Conservation (phyloP, 78 protist species). For the Creolimax fragrantissima region DNA sequence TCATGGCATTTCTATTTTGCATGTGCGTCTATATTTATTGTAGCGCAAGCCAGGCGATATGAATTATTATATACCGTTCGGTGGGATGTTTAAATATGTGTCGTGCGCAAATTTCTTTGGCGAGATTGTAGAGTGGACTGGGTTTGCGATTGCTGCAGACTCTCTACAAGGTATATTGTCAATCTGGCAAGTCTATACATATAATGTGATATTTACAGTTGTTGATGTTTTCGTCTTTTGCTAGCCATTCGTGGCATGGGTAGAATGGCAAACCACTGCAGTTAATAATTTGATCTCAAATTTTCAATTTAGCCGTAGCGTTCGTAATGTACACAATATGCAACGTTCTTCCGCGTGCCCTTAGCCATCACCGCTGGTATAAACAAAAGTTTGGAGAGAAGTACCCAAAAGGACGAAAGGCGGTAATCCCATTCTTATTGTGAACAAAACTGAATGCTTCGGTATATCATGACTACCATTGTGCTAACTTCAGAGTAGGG, state of each 20-base stretch:
- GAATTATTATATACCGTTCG: constrained; percentile 36
- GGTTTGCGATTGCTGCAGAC: constrained; percentile 41
- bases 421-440: constrained; percentile 41
- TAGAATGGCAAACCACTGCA: neutral
- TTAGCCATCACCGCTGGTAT: constrained; percentile 52
- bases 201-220: neutral
- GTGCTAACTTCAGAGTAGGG: too few species aligned
- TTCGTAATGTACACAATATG: constrained; percentile 18
- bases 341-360: constrained; percentile 53
- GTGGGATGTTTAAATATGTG: constrained; percentile 50
- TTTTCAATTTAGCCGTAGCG: neutral
- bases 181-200: neutral
- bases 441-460: neutral
- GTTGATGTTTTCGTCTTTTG: neutral
- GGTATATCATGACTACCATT: too few species aligned
- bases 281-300: neutral
- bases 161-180: neutral
- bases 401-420: constrained; percentile 39
- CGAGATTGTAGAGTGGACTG: constrained; percentile 59
- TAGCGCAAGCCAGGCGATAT: neutral
- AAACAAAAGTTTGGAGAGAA: constrained; percentile 18
- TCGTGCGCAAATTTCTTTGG: constrained; percentile 58
- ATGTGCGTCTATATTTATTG: too few species aligned
- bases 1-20: too few species aligned
- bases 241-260: neutral